A percentile compares a stretch with the other conserved stretches of the same genome.
phyloP scores from a whole-genome alignment of 1,139 yeast species.

The Saccharomyces hybrid region DNA sequence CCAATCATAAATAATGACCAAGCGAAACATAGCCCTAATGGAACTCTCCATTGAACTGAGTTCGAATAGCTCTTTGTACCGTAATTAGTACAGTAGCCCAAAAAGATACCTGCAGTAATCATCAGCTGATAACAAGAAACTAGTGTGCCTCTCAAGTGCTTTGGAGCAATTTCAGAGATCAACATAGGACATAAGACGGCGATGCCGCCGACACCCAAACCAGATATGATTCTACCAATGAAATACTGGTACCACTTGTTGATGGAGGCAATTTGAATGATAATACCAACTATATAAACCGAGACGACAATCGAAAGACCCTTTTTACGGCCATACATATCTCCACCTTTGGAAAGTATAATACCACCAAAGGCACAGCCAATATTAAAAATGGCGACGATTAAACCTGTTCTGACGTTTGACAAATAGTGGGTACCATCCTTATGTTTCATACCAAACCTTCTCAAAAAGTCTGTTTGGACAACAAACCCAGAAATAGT shows the following conservation, averaged over 20 bases:
- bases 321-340: constrained; percentile 50
- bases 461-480: constrained; percentile 49
- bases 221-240: constrained; percentile 53
- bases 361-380: constrained; percentile 62
- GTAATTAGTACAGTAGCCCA: constrained; percentile 51
- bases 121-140: constrained; percentile 55
- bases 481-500: constrained; percentile 68
- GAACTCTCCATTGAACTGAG: constrained; percentile 52
- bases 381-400: constrained; percentile 56
- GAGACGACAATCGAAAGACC: constrained; percentile 46
- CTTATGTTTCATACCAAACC: constrained; percentile 44
- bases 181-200: constrained; percentile 53
- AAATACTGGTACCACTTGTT: constrained; percentile 41
- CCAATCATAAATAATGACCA: constrained; percentile 35
- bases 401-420: constrained; percentile 49
- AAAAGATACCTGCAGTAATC: constrained; percentile 50
- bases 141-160: constrained; percentile 55
- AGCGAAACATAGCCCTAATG: constrained; percentile 41
- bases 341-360: constrained; percentile 45
- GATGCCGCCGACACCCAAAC: constrained; percentile 53
- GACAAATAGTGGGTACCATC: constrained; percentile 35
- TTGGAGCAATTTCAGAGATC: constrained; percentile 56
- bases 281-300: constrained; percentile 50
- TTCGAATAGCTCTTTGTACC: constrained; percentile 40
- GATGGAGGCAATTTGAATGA: constrained; percentile 48